Evolutionary conservation across 257 asterid species (phyloP).

Genomic region (Nicotiana otophora): DNA sequence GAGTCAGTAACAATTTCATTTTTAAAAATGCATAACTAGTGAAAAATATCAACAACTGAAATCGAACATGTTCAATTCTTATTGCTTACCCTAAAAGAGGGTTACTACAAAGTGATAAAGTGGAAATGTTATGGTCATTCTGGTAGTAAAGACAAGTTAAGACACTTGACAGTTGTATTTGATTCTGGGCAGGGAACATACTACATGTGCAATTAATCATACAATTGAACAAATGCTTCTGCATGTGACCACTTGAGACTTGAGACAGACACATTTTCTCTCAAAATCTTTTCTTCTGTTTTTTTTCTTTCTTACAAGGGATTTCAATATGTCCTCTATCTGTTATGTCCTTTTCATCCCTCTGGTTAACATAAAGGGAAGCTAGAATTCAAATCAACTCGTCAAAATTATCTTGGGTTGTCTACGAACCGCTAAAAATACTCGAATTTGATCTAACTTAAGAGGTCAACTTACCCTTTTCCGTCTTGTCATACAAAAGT

Average conservation of each 20-base stretch:
- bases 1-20: too few species aligned
- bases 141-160: conserved; percentile 37
- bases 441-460: too few species aligned
- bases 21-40: too few species aligned
- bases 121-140: conserved; percentile 24
- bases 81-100: not conserved
- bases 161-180: conserved; percentile 54
- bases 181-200: conserved; percentile 57
- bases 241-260: conserved; percentile 12
- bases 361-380: not conserved
- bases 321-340: not conserved
- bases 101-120: not conserved
- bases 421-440: too few species aligned
- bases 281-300: not conserved
- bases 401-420: too few species aligned
- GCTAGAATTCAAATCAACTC: not conserved
- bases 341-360: not conserved
- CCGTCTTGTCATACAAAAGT: not conserved
- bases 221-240: conserved; percentile 15
- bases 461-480: not conserved
- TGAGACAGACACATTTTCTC: not conserved
- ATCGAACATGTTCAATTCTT: too few species aligned
- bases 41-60: too few species aligned
- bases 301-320: not conserved
- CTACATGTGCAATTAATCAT: conserved; percentile 66